A percentile compares a stretch with the other conserved stretches of the same genome.
Evolutionary conservation across 306 rosid genomes (phyloP).

Genomic region (Castanospermum australe): DNA sequence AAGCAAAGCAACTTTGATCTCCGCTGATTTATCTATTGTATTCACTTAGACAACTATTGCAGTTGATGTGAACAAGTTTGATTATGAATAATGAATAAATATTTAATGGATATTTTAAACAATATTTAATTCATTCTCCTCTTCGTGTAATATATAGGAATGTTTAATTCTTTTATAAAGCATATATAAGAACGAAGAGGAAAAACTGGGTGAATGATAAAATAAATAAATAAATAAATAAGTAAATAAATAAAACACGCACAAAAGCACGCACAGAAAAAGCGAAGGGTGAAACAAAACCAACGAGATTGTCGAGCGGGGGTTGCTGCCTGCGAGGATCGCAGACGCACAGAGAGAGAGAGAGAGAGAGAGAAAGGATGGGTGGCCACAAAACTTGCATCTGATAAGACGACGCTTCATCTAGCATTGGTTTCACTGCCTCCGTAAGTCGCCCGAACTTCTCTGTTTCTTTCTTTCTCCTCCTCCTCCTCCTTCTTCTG

Average conservation of each 20-base stretch:
- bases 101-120: too few relatives aligned
- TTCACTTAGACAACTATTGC: too few relatives aligned
- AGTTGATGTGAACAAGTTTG: too few relatives aligned
- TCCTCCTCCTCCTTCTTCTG: background rate
- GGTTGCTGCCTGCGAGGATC: constrained; percentile 17
- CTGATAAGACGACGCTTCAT: background rate
- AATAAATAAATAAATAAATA: too few relatives aligned
- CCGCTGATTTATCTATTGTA: too few relatives aligned
- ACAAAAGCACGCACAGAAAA: background rate
- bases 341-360: background rate
- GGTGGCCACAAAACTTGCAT: background rate
- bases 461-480: background rate
- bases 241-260: background rate
- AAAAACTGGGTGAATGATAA: too few relatives aligned
- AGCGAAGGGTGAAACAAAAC: background rate
- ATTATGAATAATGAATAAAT: too few relatives aligned
- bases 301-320: constrained; percentile 15
- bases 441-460: constrained; percentile 19
- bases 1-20: too few relatives aligned
- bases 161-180: too few relatives aligned
- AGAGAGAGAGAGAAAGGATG: constrained; percentile 11
- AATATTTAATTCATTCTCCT: too few relatives aligned
- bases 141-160: too few relatives aligned
- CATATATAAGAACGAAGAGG: too few relatives aligned
- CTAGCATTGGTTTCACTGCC: background rate